A percentile compares a stretch with the other conserved stretches of the same genome.
phyloP scores from a whole-genome alignment of 2,329 filamentous ascomycete genomes.

The Cercospora beticola region DNA sequence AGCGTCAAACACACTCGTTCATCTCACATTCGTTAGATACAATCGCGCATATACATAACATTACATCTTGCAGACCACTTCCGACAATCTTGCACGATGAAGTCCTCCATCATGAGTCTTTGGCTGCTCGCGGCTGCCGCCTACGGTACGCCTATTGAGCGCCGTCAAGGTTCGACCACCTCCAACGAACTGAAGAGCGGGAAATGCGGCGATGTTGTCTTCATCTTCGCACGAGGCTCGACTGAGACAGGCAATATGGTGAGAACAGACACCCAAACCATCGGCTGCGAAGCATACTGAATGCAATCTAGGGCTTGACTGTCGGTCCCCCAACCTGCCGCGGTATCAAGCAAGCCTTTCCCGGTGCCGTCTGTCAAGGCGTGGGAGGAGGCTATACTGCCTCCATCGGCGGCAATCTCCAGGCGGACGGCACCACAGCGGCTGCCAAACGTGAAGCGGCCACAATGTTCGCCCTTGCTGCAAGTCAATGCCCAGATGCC shows the following conservation, averaged over 20 bases:
- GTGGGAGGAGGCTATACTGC: slow-evolving; percentile 31
- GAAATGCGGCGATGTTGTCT: slow-evolving; percentile 50
- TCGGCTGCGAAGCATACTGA: background rate
- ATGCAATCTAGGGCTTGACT: slow-evolving; percentile 21
- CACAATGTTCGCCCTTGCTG: slow-evolving; percentile 29
- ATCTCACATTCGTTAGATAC: background rate
- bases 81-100: slow-evolving; percentile 6
- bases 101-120: slow-evolving; percentile 11
- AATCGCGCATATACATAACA: background rate
- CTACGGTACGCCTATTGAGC: slow-evolving; percentile 10
- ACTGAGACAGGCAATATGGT: slow-evolving; percentile 55
- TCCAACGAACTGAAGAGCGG: slow-evolving; percentile 30
- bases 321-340: slow-evolving; percentile 32
- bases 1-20: slow-evolving; percentile 9
- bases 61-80: background rate
- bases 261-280: background rate
- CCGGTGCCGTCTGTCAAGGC: slow-evolving; percentile 31
- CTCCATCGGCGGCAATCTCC: slow-evolving; percentile 25
- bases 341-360: slow-evolving; percentile 27
- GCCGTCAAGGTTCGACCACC: slow-evolving; percentile 20
- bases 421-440: slow-evolving; percentile 26
- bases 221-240: slow-evolving; percentile 60
- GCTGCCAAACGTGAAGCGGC: slow-evolving; percentile 27
- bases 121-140: slow-evolving; percentile 18
- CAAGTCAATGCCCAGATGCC: slow-evolving; percentile 31